Base-by-base conservation (phyloP, 2,329 filamentous ascomycete species). In the Pyrenochaeta sp. region DNA sequence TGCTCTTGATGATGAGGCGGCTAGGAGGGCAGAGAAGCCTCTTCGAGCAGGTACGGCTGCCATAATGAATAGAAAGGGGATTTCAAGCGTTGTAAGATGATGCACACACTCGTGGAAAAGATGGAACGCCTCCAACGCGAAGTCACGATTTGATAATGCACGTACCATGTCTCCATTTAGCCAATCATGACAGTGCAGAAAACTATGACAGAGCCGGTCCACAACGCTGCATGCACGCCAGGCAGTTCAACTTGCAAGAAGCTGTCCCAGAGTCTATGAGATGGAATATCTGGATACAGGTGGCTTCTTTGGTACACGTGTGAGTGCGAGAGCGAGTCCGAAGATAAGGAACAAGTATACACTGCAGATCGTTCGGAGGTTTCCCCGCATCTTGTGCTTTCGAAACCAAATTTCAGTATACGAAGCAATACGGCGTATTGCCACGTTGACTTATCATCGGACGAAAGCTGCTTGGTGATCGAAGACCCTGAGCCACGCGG, bases 1-100 rank as follows among this genome's bases (percentile, higher is more conserved):
- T 39, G 55, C 32, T 65, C 64, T 57, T 8, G 67, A 65, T 37
- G 64, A 56, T 1, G 66, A 62, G 22, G 57, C 51, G 25, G 54
- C 58, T 22, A 72, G 28, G 9, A 73, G 48, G 28, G 61, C 56
- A 5, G 68, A 61, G 37, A 74, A 54, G 19, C 66, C 61, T 44
- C 61, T 61, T 15, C 67, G 64, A 34, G 65, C 57, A 28, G 66
- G 58, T 52, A 57, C 55, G 5, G 66, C 46, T 51, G 71, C 66
- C 70, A 74, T 73, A 15, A 8, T 58, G 8, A 19, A 19, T 39
- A 5, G 4, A 13, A 39, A 24, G 32, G 3, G 39, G 32, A 15
- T 39, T 49, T 42, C 25, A 36, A 12, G 30, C n/a, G 28, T 34
- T 24, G 32, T 34, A 48, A 27, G n/a, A 52, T 19, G 34, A 28